Conservation (phyloP, 2,329 filamentous ascomycete species). For the Lecanicillium sp. region DNA sequence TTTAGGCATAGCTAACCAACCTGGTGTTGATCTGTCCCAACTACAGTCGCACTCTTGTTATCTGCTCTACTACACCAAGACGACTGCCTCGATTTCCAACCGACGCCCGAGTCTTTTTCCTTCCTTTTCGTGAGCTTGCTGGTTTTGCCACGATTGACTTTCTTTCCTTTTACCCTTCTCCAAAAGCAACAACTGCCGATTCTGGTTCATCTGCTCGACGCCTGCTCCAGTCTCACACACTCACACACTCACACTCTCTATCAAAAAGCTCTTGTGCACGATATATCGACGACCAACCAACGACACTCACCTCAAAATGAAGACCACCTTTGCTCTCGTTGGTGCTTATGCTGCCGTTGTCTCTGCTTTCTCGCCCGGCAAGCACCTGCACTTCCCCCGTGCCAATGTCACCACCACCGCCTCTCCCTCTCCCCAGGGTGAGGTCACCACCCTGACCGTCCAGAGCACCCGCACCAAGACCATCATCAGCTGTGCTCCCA, state of each 20-base stretch:
- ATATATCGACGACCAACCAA: constrained; percentile 11
- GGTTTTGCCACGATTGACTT: constrained; percentile 15
- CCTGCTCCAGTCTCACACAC: constrained; percentile 19
- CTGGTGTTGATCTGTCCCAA: constrained; percentile 13
- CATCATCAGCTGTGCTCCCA: constrained; percentile 52
- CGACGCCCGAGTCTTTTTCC: constrained; percentile 7
- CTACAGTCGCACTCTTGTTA: constrained; percentile 9
- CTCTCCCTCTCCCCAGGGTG: neutral
- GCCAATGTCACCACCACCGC: constrained; percentile 18
- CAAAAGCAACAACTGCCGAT: neutral
- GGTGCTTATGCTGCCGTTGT: constrained; percentile 42
- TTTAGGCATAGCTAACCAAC: neutral
- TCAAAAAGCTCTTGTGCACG: constrained; percentile 15
- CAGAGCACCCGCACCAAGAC: constrained; percentile 50
- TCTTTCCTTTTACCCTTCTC: neutral
- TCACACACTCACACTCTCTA: constrained; percentile 16
- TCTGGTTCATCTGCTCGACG: constrained; percentile 5
- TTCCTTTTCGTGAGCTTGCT: constrained; percentile 14
- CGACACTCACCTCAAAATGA: constrained; percentile 37
- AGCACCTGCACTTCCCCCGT: constrained; percentile 13
- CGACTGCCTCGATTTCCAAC: neutral
- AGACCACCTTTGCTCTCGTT: constrained; percentile 37
- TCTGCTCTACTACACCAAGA: constrained; percentile 10
- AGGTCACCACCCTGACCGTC: constrained; percentile 40
- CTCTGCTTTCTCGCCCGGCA: constrained; percentile 27